These are phyloP conservation scores for Mucor circinelloides DNA, from an alignment of 371 early-diverging fungal species.

Conservation along the genomic window DNA sequence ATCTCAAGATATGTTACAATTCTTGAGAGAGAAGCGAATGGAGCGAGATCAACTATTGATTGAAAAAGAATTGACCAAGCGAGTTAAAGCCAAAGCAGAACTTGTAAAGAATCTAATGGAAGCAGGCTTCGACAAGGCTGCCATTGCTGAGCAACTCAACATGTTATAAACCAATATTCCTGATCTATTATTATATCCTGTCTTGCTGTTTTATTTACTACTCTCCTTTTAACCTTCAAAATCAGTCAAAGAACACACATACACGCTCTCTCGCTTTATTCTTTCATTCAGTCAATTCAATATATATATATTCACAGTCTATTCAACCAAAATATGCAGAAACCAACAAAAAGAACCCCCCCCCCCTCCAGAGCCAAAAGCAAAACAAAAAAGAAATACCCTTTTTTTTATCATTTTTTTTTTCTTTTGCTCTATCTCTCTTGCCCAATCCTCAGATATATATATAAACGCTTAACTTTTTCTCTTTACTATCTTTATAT, in stretches of 20 bases:
- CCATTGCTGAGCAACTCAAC: conserved; percentile 46
- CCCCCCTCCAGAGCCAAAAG: background rate
- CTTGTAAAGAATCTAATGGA: conserved; percentile 46
- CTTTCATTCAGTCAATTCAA: background rate
- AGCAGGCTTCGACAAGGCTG: conserved; percentile 46
- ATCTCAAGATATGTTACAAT: conserved; percentile 48
- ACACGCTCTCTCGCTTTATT: background rate
- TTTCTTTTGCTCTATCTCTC: background rate
- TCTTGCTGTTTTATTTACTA: background rate
- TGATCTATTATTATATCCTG: background rate
- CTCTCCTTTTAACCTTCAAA: background rate
- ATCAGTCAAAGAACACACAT: background rate
- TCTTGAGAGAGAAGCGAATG: conserved; percentile 43
- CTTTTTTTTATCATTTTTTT: background rate
- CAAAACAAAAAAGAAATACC: background rate
- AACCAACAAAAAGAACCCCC: background rate
- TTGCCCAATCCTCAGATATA: background rate
- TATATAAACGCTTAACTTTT: background rate
- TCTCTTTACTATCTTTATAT: background rate
- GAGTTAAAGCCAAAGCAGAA: conserved; percentile 51
- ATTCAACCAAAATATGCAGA: background rate
- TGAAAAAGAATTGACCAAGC: conserved; percentile 45
- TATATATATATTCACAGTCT: background rate
- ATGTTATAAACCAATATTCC: conserved; percentile 14
- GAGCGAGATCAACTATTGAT: conserved; percentile 45